A percentile compares a stretch with the other conserved stretches of the same genome.
phyloP scores from a whole-genome alignment of 2,329 filamentous ascomycete genomes.

The Calonectria ilicicola region DNA sequence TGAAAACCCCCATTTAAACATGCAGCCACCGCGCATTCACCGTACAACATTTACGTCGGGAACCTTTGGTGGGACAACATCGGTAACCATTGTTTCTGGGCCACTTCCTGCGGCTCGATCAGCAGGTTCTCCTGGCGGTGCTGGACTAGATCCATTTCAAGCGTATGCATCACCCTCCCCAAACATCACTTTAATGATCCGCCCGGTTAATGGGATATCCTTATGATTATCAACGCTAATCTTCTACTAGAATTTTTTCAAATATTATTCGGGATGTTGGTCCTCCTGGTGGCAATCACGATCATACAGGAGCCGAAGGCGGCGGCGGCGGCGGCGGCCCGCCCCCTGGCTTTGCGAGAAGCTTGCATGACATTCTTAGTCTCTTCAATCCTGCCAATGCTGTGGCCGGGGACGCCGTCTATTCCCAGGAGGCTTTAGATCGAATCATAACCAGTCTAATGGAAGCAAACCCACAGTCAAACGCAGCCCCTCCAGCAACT shows the following conservation, averaged over 20 bases:
- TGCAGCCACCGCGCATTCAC: conserved; percentile 45
- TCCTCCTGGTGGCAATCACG: conserved; percentile 46
- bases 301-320: conserved; percentile 37
- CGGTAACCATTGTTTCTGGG: conserved; percentile 61
- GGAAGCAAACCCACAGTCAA: conserved; percentile 82
- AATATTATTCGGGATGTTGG: conserved; percentile 56
- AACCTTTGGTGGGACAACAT: conserved; percentile 55
- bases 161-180: conserved; percentile 54
- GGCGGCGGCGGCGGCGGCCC: conserved; percentile 25
- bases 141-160: conserved; percentile 57
- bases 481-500: conserved; percentile 85
- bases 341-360: conserved; percentile 43
- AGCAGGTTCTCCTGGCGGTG: conserved; percentile 31
- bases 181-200: conserved; percentile 20
- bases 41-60: conserved; percentile 53
- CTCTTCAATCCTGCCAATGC: conserved; percentile 66
- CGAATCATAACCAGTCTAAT: conserved; percentile 88
- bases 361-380: conserved; percentile 65
- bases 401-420: conserved; percentile 83
- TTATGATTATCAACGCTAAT: conserved; percentile 48
- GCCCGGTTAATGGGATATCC: conserved; percentile 32
- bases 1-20: conserved; percentile 35
- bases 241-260: conserved; percentile 57
- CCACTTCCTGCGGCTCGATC: conserved; percentile 40
- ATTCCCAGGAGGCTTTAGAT: conserved; percentile 91